Percentiles rank a stretch among this genome's conserved stretches.
These are phyloP conservation scores for Boletus insuetus DNA, from an alignment of 768 basidiomycete genomes.

Conservation along the genomic window DNA sequence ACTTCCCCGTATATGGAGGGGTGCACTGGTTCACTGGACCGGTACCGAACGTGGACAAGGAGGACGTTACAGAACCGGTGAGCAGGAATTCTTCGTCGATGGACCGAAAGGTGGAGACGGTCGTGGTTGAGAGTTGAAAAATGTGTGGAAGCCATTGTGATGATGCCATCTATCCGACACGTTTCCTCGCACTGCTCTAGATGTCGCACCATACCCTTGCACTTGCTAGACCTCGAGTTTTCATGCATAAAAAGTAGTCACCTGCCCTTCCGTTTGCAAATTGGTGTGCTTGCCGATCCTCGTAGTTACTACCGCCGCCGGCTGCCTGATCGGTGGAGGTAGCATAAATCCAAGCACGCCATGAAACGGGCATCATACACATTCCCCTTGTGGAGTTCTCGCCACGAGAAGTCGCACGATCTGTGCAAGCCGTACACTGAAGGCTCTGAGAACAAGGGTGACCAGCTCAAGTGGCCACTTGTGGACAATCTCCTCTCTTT, in stretches of 20 bases:
- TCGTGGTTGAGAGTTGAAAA: no score
- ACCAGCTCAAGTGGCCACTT: slow-evolving; percentile 59
- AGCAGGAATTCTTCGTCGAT: background rate
- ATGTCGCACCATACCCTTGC: no score
- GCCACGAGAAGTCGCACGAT: slow-evolving; percentile 78
- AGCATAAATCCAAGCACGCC: slow-evolving; percentile 10
- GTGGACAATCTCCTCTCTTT: slow-evolving; percentile 34
- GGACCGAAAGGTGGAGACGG: slow-evolving; percentile 26
- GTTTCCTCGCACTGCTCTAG: no score
- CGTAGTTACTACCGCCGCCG: no score
- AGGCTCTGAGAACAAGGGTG: slow-evolving; percentile 64
- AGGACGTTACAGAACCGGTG: background rate
- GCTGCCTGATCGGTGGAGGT: no score
- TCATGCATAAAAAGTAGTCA: no score
- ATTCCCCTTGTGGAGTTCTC: slow-evolving; percentile 72
- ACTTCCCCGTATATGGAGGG: slow-evolving; percentile 68
- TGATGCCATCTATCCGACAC: no score
- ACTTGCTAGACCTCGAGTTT: no score
- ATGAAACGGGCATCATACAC: slow-evolving; percentile 67
- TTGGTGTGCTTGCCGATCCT: no score
- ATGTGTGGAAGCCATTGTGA: no score
- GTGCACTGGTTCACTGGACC: slow-evolving; percentile 72
- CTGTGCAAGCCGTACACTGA: slow-evolving; percentile 70
- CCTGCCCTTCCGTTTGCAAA: no score
- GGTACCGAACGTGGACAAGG: slow-evolving; percentile 40